These are phyloP conservation scores for Suillus subaureus DNA, from an alignment of 768 basidiomycete genomes.

Conservation along the genomic window DNA sequence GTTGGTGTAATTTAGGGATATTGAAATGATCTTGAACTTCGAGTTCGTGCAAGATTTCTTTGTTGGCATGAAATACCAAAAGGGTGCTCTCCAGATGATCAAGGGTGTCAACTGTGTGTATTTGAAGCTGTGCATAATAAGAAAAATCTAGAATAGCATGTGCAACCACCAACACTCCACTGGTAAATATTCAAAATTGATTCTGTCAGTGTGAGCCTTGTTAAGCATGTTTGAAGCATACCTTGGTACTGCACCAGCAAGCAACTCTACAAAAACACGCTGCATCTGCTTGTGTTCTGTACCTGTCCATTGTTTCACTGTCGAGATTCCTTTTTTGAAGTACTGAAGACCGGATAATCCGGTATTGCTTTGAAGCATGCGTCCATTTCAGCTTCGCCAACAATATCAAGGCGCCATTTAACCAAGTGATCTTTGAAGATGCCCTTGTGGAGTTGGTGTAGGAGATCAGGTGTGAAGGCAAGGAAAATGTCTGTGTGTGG, in stretches of 20 bases:
- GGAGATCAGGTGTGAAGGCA: too few relatives aligned
- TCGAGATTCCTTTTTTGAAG: conserved; percentile 38
- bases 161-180: conserved; percentile 2
- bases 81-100: too few relatives aligned
- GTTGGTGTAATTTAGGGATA: conserved; percentile 39
- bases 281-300: conserved; percentile 43
- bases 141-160: too few relatives aligned
- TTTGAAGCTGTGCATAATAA: too few relatives aligned
- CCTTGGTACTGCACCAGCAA: conserved; percentile 28
- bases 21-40: conserved; percentile 35
- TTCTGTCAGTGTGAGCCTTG: conserved; percentile 18
- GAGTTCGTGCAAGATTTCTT: conserved; percentile 31
- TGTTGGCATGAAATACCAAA: conserved; percentile 1
- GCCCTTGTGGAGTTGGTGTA: too few relatives aligned
- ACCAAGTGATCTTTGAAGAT: too few relatives aligned
- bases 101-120: too few relatives aligned
- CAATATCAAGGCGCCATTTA: too few relatives aligned
- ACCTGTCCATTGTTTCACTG: conserved; percentile 45
- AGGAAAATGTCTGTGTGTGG: too few relatives aligned
- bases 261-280: conserved; percentile 33
- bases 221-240: conserved; percentile 21
- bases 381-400: too few relatives aligned
- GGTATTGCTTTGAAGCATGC: too few relatives aligned
- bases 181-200: conserved; percentile 28
- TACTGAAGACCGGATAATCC: too few relatives aligned